phyloP scores from a whole-genome alignment of 2,329 filamentous ascomycete species.

The Aspergillus carbonarius region DNA sequence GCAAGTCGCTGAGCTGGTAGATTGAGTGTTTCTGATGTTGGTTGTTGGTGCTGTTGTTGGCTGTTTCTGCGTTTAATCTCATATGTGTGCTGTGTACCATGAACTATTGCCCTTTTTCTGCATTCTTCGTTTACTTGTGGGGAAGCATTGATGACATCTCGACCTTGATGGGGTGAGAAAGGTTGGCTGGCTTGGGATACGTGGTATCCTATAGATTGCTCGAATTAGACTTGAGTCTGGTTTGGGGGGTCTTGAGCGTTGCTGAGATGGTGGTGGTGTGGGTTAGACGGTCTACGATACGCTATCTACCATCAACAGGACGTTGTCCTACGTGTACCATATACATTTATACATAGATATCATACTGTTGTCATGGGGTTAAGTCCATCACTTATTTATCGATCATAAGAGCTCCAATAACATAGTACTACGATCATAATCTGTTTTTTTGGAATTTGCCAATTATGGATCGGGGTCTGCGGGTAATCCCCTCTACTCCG shows the following conservation, averaged over 20 bases:
- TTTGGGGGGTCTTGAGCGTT: background rate
- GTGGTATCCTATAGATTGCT: too few species aligned
- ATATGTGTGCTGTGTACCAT: constrained; percentile 6
- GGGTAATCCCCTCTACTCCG: too few species aligned
- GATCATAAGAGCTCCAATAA: too few species aligned
- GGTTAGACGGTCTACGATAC: background rate
- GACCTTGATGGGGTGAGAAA: background rate
- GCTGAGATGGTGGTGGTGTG: background rate
- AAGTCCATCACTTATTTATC: background rate
- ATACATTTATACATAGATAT: constrained; percentile 14
- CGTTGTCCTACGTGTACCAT: constrained; percentile 14
- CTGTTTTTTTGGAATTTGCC: too few species aligned
- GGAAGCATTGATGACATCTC: background rate
- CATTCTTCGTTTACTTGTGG: background rate
- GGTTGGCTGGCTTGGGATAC: background rate
- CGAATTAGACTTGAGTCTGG: background rate
- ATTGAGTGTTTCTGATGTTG: constrained; percentile 1
- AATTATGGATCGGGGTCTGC: too few species aligned
- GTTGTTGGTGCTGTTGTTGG: background rate
- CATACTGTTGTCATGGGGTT: background rate
- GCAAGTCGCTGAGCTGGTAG: constrained; percentile 55
- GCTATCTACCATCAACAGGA: background rate
- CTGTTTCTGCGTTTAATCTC: constrained; percentile 4
- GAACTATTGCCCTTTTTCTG: background rate
- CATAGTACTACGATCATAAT: too few species aligned